Percentiles rank a stretch among this genome's conserved stretches.
Evolutionary conservation across 2,329 filamentous ascomycete genomes (phyloP).

Genomic region (Diaporthe velutina): DNA sequence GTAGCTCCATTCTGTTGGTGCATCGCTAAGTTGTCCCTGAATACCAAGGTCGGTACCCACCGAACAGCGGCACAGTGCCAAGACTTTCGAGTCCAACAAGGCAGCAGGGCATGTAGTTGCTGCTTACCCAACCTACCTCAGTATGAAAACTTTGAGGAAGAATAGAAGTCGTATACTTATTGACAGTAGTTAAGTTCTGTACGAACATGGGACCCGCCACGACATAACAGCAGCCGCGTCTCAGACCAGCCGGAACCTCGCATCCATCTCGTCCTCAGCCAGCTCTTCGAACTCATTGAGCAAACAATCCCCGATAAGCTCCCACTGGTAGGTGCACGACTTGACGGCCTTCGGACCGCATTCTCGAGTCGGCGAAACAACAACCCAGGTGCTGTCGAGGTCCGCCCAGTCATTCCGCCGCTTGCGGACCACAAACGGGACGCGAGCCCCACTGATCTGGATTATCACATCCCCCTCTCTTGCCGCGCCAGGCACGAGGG

Average conservation of each 20-base stretch:
- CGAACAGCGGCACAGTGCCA: too few relatives aligned
- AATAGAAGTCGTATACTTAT: too few relatives aligned
- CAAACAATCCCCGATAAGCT: slow-evolving; percentile 19
- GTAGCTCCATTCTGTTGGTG: neutral
- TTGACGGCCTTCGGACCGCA: neutral
- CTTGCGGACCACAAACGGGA: slow-evolving; percentile 11
- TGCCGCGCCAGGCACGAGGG: neutral
- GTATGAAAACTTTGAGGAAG: too few relatives aligned
- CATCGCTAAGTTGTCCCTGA: neutral
- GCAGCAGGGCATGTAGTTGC: too few relatives aligned
- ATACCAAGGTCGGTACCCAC: too few relatives aligned
- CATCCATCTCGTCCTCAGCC: neutral
- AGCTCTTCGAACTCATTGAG: slow-evolving; percentile 14
- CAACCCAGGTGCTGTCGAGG: too few relatives aligned
- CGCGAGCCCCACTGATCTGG: slow-evolving; percentile 22
- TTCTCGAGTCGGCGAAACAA: neutral
- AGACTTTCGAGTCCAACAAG: too few relatives aligned
- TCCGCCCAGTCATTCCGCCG: neutral
- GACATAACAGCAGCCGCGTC: neutral
- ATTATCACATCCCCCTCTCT: neutral
- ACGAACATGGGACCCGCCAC: too few relatives aligned
- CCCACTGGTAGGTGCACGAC: neutral
- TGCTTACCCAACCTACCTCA: too few relatives aligned
- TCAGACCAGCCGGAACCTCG: neutral
- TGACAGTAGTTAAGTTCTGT: too few relatives aligned